Base-by-base conservation (phyloP, 1,284 basidiomycete species). In the Apiotrichum gracile region DNA sequence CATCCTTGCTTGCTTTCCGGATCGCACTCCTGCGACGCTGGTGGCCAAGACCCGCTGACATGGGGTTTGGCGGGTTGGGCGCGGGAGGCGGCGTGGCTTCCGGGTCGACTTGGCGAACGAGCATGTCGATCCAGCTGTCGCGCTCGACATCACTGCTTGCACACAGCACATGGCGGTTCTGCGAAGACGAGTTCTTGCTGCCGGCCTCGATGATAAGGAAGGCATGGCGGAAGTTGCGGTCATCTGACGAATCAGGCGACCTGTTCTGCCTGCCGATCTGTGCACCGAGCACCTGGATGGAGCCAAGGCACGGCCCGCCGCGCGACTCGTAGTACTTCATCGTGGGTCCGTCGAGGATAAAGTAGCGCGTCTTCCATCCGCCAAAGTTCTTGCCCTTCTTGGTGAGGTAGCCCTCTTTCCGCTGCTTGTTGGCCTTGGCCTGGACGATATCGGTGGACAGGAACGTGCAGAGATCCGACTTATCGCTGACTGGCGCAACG, bases 381-480 rank as follows among this genome's bases (percentile, higher is more conserved):
- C 92, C 92, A 73, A 97, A 93, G 68, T 91, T 96, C 77, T 96
- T 91, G 21, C 93, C 93, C 61, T 92, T 83, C 76, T 97, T 97
- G 26, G 94, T 97, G 43, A 97, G 78, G 74, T 94, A 97, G 21
- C 94, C 94, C 75, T 92, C 92, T 75, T 91, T 96, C 78, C 88
- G 85, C n/a, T 84, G 87, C 74, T 88, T 89, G 76, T 88, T 93
- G 77, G 86, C 84, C 35, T 85, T 88, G 4, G 81, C 81, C 68
- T 88, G 85, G 16, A 91, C 82, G 52, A 92, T 82, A 66, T 94
- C 91, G 10, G 88, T 88, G 29, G 87, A 92, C 63, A 97, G 84
- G 78, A 97, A 98, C 5, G 86, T 85, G 70, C 92, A 88, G 34
- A 96, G 79, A 67, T 96, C 91, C 66, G 88, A 81, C 73, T 92